Base-by-base conservation (phyloP, 2,329 filamentous ascomycete genomes). In the Ophiostoma novo-ulmi region DNA sequence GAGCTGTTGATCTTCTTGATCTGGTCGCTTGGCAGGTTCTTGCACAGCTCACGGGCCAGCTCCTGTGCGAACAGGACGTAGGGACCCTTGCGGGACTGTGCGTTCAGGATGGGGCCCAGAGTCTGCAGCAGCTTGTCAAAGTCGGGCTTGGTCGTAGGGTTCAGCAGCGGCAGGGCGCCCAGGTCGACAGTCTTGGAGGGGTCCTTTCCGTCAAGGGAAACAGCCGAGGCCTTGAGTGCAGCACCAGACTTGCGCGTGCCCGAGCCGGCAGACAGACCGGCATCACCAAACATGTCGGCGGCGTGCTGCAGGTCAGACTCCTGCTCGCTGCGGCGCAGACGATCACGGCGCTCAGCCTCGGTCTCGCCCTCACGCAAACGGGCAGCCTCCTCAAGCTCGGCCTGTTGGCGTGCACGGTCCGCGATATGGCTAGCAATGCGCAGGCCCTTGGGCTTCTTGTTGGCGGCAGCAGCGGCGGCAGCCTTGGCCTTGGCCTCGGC, bases 1-100 rank as follows among this genome's bases (percentile, higher is more conserved):
- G 87, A 86, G 80, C 91, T 96, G 14, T 93, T 88, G 75, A 97
- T 88, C 85, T 98, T 98, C 87, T 98, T 97, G 82, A 98, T 94
- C 82, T 98, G 93, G 71, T 95, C 90, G 78, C 92, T 97, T 17
- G 91, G 89, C 75, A 99, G 81, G 38, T 97, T 94, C 81, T 93
- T 94, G 76, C 89, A 88, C 64, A 98, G 86, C 77, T 92, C 89
- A 84, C 97, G 97, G 74, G 87, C 82, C 77, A 99, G 95, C 77
- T 98, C 95, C 80, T 94, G 91, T 71, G 97, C 85, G 85, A 97
- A 98, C 63, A 97, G 82, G 41, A 88, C 82, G 81, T 98, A 99
- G 75, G 97, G 93, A 1, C 93, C 87, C 84, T 97, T 97, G 85
- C 94, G 96, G 73, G 85, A 81, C 81, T 93, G 93, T 73, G 82